These are phyloP conservation scores for Sideroxylon spinosum DNA, from an alignment of 179 eudicot species.

Conservation along the genomic window DNA sequence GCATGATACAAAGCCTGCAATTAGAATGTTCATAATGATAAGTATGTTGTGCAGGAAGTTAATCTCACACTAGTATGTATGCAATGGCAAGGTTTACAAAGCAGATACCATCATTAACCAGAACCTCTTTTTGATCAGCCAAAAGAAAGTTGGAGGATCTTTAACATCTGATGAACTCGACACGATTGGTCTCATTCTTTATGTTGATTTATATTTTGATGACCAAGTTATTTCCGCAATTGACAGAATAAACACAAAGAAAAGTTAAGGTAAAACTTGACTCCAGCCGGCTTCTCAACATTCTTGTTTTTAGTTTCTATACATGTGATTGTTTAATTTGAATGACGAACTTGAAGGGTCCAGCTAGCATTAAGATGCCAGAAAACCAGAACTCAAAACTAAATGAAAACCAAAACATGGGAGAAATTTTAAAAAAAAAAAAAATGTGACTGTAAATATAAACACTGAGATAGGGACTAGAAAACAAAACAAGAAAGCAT, in stretches of 20 bases:
- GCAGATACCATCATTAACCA: background rate
- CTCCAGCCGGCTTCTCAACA: background rate
- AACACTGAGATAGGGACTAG: background rate
- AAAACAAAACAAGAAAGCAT: background rate
- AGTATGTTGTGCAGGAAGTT: background rate
- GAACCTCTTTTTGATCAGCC: conserved; percentile 1
- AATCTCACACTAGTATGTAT: background rate
- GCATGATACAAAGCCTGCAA: conserved; percentile 85
- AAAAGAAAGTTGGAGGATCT: background rate
- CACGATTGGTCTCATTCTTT: background rate
- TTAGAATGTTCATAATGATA: conserved; percentile 7
- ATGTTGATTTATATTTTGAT: background rate
- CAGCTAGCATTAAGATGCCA: background rate
- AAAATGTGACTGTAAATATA: background rate
- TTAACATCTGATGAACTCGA: background rate
- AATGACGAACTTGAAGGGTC: background rate
- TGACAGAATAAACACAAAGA: background rate
- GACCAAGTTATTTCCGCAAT: background rate
- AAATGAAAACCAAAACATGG: background rate
- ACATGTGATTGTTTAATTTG: background rate
- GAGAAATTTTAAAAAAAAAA: background rate
- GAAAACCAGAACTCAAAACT: background rate
- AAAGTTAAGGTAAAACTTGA: background rate
- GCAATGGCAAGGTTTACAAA: background rate
- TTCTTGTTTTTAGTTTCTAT: conserved; percentile 5